Conservation (phyloP, 139 green algal species). For the Edaphochlamys debaryana region DNA sequence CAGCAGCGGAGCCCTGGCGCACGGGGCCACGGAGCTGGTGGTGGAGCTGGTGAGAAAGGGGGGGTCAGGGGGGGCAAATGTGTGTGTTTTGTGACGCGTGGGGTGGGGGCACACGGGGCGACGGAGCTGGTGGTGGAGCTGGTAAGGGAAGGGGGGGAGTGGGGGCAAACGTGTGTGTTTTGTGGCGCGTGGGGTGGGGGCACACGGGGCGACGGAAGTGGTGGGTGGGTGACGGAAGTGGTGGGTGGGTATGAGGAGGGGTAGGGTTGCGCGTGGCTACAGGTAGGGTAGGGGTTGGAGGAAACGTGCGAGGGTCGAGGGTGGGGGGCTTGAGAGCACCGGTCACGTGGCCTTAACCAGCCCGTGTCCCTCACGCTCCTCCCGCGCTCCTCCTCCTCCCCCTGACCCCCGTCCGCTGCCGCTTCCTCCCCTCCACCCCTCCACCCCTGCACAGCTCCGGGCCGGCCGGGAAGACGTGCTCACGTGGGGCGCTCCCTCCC, state of each 20-base stretch:
- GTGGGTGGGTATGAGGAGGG: no score
- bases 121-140: not conserved
- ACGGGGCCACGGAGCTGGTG: constrained; percentile 24
- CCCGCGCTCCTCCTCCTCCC: not conserved
- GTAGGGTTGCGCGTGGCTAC: no score
- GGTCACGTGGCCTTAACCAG: no score
- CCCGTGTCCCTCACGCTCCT: no score
- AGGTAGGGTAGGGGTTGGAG: no score
- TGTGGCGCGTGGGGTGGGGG: not conserved
- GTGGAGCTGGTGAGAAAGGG: constrained; percentile 28
- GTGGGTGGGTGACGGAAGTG: not conserved
- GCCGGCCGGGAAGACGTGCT: constrained; percentile 29
- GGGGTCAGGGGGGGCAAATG: not conserved
- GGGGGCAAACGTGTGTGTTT: not conserved
- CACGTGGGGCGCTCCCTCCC: constrained; percentile 3
- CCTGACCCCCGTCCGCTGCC: not conserved
- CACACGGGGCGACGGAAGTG: not conserved
- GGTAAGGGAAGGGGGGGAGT: no score
- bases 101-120: not conserved
- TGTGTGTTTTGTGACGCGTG: no score
- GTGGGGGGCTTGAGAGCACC: no score
- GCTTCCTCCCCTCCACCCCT: no score
- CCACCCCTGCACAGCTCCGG: constrained; percentile 39
- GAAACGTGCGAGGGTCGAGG: no score
- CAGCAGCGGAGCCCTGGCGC: not conserved